Percentiles rank a stretch among this genome's conserved stretches.
These are phyloP conservation scores for Ophiostoma sp. DNA, from an alignment of 2,329 filamentous ascomycete genomes.

Conservation along the genomic window DNA sequence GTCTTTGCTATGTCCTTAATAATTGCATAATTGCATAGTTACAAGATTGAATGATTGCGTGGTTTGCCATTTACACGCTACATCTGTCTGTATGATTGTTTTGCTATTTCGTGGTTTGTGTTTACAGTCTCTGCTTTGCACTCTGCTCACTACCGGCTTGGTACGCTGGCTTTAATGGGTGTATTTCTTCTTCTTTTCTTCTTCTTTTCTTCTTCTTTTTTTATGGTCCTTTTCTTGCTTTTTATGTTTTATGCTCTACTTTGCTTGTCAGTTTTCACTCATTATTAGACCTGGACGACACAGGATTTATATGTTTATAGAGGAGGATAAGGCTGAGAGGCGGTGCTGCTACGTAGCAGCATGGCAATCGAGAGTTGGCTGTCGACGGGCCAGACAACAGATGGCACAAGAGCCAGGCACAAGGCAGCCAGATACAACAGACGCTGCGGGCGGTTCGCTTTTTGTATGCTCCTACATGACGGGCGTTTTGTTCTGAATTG, in stretches of 20 bases:
- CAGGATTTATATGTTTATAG: conserved; percentile 18
- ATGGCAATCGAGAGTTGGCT: neutral
- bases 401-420: neutral
- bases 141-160: neutral
- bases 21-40: neutral
- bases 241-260: neutral
- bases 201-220: neutral
- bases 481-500: neutral
- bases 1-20: neutral
- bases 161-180: neutral
- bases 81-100: neutral
- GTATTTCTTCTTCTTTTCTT: neutral
- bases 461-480: neutral
- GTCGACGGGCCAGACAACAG: neutral
- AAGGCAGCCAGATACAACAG: neutral
- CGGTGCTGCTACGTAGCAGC: neutral
- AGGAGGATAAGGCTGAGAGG: conserved; percentile 2
- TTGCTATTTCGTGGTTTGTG: neutral
- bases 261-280: neutral
- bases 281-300: conserved; percentile 22
- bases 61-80: neutral
- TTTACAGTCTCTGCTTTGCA: neutral
- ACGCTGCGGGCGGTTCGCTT: neutral
- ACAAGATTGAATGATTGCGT: conserved; percentile 2
- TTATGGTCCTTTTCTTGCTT: neutral